Evolutionary conservation across 2,329 filamentous ascomycete species (phyloP), one percentile per base, ranked within the genome.

Genomic region (Phoma sp.): DNA sequence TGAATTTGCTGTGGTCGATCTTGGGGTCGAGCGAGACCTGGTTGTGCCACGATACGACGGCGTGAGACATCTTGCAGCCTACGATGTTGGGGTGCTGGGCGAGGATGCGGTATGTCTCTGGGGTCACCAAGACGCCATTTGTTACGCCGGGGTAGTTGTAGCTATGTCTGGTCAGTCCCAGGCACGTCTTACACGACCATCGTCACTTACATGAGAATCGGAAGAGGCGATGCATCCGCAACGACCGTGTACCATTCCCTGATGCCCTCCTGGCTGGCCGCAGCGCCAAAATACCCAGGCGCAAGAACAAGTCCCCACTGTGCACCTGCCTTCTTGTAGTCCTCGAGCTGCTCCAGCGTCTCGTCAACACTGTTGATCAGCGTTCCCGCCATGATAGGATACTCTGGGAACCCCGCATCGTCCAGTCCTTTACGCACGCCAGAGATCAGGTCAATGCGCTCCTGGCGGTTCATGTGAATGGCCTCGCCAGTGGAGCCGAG

Each of bases 61-160:
- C 86, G 70, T 89, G 87, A 0, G 85, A 88, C 63, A 89, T 82
- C 75, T 89, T 89, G 75, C 84, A 87, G 45, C 87, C 87, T 4
- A 88, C 86, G 54, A 89, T 88, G 67, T 89, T 89, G 27, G 84
- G 80, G 69, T 89, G 86, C 50, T 80, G 76, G 6, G 87, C 80
- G 24, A 89, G 83, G 63, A 76, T 74, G 64, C 78, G 84, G 66
- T 85, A 86, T 0, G 85, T 86, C 8, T 82, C 78, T 1, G 85
- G 83, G 0, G 80, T 76, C 55, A 89, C 79, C 63, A 81, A 80
- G 64, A 89, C 77, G 64, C 85, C 84, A 77, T 89, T 89, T 9
- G 85, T 86, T 21, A 89, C 86, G 46, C 84, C 86, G 1, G 87
- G 86, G 73, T 88, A 88, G 72, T 88, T 83, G 72, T 87, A 87